Evolutionary conservation across 345 rosid species (phyloP).

Genomic region (Populus ilicifolia): DNA sequence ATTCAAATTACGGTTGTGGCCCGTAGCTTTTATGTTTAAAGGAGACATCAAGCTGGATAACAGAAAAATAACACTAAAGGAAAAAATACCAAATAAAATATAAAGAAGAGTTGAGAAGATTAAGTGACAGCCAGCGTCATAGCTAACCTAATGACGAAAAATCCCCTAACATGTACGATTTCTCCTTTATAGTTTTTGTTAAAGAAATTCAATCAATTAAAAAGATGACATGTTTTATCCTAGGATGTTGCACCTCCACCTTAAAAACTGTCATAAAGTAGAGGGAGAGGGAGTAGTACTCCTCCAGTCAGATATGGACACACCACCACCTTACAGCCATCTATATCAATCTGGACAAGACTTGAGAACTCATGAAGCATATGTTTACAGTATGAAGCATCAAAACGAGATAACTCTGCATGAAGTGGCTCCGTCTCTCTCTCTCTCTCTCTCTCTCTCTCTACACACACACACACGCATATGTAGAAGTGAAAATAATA

Average conservation of each 20-base stretch:
- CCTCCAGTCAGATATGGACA: background rate
- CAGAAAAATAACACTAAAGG: background rate
- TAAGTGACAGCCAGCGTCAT: background rate
- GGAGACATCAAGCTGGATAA: background rate
- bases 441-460: too few species aligned
- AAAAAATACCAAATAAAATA: background rate
- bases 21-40: background rate
- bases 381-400: background rate
- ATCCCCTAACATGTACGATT: background rate
- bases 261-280: background rate
- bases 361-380: background rate
- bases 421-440: too few species aligned
- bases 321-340: background rate
- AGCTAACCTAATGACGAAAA: background rate
- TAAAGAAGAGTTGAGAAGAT: background rate
- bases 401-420: background rate
- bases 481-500: background rate
- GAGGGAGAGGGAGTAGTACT: background rate
- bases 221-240: background rate
- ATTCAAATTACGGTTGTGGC: background rate
- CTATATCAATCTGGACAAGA: background rate
- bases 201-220: background rate
- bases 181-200: background rate
- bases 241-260: slow-evolving; percentile 3
- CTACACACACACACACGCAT: too few species aligned